Percentiles rank a stretch among this genome's conserved stretches.
phyloP scores from a whole-genome alignment of 2,329 filamentous ascomycete species.

The Penicillium sp. region DNA sequence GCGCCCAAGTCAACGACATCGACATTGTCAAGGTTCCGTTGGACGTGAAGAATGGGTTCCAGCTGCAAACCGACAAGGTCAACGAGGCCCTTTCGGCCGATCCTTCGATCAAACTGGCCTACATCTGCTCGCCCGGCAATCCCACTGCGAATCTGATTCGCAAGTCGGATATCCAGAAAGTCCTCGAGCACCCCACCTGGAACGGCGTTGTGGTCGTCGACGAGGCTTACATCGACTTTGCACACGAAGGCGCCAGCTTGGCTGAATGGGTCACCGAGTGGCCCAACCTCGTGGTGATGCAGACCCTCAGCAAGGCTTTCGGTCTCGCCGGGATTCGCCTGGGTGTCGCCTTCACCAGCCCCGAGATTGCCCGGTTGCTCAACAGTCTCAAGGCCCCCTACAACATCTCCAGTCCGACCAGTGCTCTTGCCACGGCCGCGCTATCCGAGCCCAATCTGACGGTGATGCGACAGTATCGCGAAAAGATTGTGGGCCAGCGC shows the following conservation, averaged over 20 bases:
- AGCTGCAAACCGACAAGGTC: slow-evolving; percentile 65
- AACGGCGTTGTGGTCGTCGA: slow-evolving; percentile 91
- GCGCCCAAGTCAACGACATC: slow-evolving; percentile 89
- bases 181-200: slow-evolving; percentile 85
- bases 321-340: slow-evolving; percentile 89
- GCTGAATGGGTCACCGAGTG: slow-evolving; percentile 89
- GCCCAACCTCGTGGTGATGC: slow-evolving; percentile 95
- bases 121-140: slow-evolving; percentile 92
- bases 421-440: slow-evolving; percentile 69
- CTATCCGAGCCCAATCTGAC: slow-evolving; percentile 61
- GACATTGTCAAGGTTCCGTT: slow-evolving; percentile 80
- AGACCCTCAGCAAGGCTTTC: slow-evolving; percentile 97
- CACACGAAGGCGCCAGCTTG: slow-evolving; percentile 68
- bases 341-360: slow-evolving; percentile 73
- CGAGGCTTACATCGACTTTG: slow-evolving; percentile 96
- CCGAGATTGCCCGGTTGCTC: slow-evolving; percentile 68
- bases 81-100: slow-evolving; percentile 58
- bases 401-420: slow-evolving; percentile 86
- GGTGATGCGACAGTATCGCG: slow-evolving; percentile 65
- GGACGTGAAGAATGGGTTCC: slow-evolving; percentile 64
- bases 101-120: slow-evolving; percentile 72
- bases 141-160: slow-evolving; percentile 75
- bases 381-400: slow-evolving; percentile 96
- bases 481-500: slow-evolving; percentile 68
- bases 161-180: slow-evolving; percentile 64